Conservation (phyloP, 805 yeast genomes). For the Hanseniaspora guilliermondii region DNA sequence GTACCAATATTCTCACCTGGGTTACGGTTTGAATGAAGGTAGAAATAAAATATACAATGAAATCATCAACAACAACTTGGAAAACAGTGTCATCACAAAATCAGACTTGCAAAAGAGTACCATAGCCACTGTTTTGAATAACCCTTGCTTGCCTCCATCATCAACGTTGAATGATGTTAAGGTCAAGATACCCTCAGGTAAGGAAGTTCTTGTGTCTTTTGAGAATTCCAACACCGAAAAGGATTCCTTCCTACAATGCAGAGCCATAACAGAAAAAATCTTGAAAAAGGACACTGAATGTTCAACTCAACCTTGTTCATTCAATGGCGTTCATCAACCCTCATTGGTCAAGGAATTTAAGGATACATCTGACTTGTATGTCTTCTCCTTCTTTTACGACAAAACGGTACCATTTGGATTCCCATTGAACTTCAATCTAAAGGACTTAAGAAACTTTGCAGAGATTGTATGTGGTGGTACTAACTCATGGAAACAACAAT, state of each 20-base stretch:
- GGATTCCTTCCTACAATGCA: constrained; percentile 65
- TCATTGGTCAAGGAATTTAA: constrained; percentile 69
- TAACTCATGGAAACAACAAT: constrained; percentile 53
- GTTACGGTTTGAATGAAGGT: constrained; percentile 92
- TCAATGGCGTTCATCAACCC: constrained; percentile 96
- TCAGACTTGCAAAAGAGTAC: constrained; percentile 23
- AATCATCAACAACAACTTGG: constrained; percentile 43
- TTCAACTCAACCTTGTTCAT: constrained; percentile 70
- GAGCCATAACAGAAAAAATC: constrained; percentile 66
- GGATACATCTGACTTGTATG: constrained; percentile 60
- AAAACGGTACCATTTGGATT: constrained; percentile 87
- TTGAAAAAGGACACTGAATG: constrained; percentile 77
- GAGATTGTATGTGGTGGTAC: constrained; percentile 77
- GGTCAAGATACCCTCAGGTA: constrained; percentile 43
- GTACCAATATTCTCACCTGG: constrained; percentile 90
- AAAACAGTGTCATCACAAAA: constrained; percentile 31
- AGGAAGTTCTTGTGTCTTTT: constrained; percentile 44
- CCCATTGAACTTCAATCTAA: constrained; percentile 78
- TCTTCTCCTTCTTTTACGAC: constrained; percentile 92
- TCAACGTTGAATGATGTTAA: constrained; percentile 43
- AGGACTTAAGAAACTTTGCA: constrained; percentile 73
- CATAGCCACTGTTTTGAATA: constrained; percentile 38
- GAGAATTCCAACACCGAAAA: constrained; percentile 46
- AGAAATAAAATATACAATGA: constrained; percentile 64
- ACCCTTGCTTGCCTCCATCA: constrained; percentile 87